Evolutionary conservation across 1,284 basidiomycete genomes (phyloP).

Genomic region (Microstroma glucosiphilum): DNA sequence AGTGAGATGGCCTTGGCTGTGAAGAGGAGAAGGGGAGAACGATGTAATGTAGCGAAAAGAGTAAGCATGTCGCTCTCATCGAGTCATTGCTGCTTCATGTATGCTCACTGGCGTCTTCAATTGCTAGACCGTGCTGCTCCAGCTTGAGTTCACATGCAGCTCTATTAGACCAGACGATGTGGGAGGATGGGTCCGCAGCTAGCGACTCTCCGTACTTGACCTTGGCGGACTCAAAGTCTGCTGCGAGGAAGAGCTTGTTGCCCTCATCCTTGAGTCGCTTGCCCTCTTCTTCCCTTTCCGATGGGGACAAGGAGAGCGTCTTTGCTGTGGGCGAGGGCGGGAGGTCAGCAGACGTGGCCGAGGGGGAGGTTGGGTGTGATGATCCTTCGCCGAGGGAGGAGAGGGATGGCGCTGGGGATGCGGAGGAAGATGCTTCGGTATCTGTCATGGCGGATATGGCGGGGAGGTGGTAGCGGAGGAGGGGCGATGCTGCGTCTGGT

Average conservation of each 20-base stretch:
- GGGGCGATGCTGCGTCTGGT: no score
- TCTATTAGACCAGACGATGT: slow-evolving; percentile 42
- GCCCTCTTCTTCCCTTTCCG: slow-evolving; percentile 29
- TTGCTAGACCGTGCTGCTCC: slow-evolving; percentile 48
- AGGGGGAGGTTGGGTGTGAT: slow-evolving; percentile 13
- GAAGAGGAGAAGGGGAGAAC: neutral
- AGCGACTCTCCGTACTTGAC: slow-evolving; percentile 40
- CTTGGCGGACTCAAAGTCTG: slow-evolving; percentile 40
- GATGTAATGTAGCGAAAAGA: no score
- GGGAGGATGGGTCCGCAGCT: slow-evolving; percentile 34
- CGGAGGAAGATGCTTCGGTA: neutral
- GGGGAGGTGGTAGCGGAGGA: no score
- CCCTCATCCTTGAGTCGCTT: slow-evolving; percentile 36
- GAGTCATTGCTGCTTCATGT: neutral
- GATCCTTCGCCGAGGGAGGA: slow-evolving; percentile 1
- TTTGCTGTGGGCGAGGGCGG: slow-evolving; percentile 29
- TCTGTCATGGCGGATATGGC: no score
- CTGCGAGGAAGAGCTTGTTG: slow-evolving; percentile 40
- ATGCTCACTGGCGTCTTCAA: slow-evolving; percentile 39
- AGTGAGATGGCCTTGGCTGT: slow-evolving; percentile 77
- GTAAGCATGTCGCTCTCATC: neutral
- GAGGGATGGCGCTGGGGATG: slow-evolving; percentile 3
- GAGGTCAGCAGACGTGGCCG: slow-evolving; percentile 36
- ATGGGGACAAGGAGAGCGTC: slow-evolving; percentile 24
- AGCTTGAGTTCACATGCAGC: slow-evolving; percentile 49